These are phyloP conservation scores for Populus euphratica DNA, from an alignment of 345 rosid species.

Conservation along the genomic window DNA sequence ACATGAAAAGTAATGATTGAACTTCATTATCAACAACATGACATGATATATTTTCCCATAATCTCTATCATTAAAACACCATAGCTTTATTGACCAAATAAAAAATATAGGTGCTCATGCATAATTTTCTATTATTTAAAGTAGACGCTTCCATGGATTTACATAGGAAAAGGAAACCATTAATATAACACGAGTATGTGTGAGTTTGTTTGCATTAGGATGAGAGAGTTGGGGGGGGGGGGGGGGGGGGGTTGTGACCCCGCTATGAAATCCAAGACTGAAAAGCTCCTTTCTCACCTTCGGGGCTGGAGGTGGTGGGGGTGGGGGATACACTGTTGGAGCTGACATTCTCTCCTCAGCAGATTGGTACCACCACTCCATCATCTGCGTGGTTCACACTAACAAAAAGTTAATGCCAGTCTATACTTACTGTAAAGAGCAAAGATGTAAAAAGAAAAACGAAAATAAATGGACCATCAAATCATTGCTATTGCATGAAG, in stretches of 20 bases:
- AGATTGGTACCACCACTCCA: constrained; percentile 99
- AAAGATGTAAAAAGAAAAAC: neutral
- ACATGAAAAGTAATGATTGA: neutral
- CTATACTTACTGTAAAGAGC: neutral
- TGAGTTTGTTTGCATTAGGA: neutral
- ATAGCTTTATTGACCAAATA: neutral
- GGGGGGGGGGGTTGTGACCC: too few species aligned
- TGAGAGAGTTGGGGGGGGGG: too few species aligned
- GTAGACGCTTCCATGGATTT: neutral
- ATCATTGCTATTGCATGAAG: neutral
- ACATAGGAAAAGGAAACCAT: neutral
- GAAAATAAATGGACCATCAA: neutral
- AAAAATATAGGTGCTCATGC: neutral
- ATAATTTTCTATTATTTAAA: neutral
- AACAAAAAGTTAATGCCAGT: neutral
- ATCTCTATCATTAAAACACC: too few species aligned
- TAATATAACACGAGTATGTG: neutral
- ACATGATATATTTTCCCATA: too few species aligned
- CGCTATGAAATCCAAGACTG: neutral
- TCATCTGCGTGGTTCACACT: constrained; percentile 55
- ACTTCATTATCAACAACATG: neutral
- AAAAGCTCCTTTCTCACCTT: constrained; percentile 42
- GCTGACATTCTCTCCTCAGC: constrained; percentile 99
- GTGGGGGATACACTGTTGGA: constrained; percentile 94
- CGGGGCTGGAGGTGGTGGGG: constrained; percentile 95